Conservation (phyloP, 495 filamentous ascomycete species). For the Daldinia bambusicola region DNA sequence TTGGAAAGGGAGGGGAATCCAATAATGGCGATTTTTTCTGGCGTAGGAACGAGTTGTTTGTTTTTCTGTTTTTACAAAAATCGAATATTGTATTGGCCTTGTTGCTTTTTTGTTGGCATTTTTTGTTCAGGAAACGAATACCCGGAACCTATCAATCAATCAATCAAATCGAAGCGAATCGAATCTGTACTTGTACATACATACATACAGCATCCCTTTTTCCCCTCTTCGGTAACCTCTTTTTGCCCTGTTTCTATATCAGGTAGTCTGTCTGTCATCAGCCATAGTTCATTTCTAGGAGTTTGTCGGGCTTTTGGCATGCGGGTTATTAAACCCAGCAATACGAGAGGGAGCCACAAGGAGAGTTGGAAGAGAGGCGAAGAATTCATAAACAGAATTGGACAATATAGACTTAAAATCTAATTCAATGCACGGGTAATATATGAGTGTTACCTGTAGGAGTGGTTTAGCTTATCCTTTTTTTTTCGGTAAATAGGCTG, state of each 20-base stretch:
- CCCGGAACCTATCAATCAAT: slow-evolving; percentile 23
- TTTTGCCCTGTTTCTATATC: neutral
- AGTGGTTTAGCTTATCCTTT: neutral
- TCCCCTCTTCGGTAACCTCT: slow-evolving; percentile 4
- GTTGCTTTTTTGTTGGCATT: slow-evolving; percentile 13
- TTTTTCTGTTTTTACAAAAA: neutral
- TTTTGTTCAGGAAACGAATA: slow-evolving; percentile 34
- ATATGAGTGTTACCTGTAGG: neutral
- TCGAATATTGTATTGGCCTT: slow-evolving; percentile 2
- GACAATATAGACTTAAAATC: slow-evolving; percentile 22
- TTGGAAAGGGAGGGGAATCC: neutral
- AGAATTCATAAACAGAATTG: neutral
- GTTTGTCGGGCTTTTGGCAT: neutral
- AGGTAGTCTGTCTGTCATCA: neutral
- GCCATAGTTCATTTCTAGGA: slow-evolving; percentile 3
- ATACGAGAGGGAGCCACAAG: neutral
- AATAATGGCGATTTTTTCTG: slow-evolving; percentile 19
- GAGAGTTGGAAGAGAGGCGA: slow-evolving; percentile 6
- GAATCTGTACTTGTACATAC: slow-evolving; percentile 1
- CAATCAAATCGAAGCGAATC: too few species aligned
- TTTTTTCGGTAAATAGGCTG: neutral
- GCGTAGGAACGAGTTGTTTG: slow-evolving; percentile 24
- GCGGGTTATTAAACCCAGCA: neutral
- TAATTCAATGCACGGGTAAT: slow-evolving; percentile 13
- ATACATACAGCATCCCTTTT: slow-evolving; percentile 26